Base-by-base conservation (phyloP, 2,329 filamentous ascomycete genomes). In the Claviceps cyperi region DNA sequence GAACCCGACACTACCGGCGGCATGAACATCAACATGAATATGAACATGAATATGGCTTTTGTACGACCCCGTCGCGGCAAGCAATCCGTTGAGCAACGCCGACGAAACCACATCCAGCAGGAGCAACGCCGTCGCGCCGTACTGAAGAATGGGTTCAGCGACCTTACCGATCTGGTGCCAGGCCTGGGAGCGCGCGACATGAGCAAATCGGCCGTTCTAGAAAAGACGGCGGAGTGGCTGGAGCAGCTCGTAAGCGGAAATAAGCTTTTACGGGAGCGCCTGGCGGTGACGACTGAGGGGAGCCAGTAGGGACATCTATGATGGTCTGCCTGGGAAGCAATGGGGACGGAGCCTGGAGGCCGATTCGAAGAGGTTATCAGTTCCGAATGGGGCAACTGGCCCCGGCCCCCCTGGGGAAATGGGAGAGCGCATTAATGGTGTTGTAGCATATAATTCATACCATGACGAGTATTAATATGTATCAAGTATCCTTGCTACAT, bases 71-170 rank as follows among this genome's bases (percentile, higher is more conserved):
- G 38, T 13, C 47, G 47, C n/a, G 24, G 47, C 17, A 48, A 43
- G n/a, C 47, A 41, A 21, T 48, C 47, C 2, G 28, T 36, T 11
- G 47, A 48, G 24, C 37, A 48, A 24, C 39, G 47, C 7, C 11
- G 47, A 9, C 28, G 37, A 14, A 48, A 48, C 47, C 47, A 48
- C 39, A 48, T 48, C 39, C 47, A 35, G n/a, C 47, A 48, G 21
- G 47, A 48, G 24, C 47, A 48, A 14, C 39, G 28, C 14, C 47
- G 47, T 9, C 37, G 47, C 11, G 47, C 47, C 37, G 14, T 48
- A 22, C 22, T 48, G 21, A 48, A 48, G 24, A 21, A 48, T 13
- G 47, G 47, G 4, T 48, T 48, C 37, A 15, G 22, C 37, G 37
- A 41, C n/a, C 47, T 48, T n/a, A 19, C 47, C 14, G 24, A 41